These are phyloP conservation scores for Juglanconis sp. DNA, from an alignment of 2,329 filamentous ascomycete species.

Conservation along the genomic window DNA sequence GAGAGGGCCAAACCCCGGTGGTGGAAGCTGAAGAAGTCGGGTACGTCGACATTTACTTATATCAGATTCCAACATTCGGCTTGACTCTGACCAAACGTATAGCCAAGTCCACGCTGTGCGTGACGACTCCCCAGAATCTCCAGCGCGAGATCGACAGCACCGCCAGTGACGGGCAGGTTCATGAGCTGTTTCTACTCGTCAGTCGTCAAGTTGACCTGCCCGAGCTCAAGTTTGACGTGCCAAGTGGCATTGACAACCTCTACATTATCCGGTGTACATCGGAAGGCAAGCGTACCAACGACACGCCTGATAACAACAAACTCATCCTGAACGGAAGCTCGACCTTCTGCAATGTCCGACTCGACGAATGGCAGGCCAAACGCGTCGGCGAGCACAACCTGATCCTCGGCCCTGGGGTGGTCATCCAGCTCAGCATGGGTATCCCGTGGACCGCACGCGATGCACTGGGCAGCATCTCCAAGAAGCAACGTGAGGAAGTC, in stretches of 20 bases:
- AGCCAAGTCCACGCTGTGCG: slow-evolving; percentile 17
- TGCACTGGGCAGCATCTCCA: slow-evolving; percentile 15
- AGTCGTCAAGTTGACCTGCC: slow-evolving; percentile 16
- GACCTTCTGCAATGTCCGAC: slow-evolving; percentile 14
- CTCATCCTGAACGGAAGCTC: slow-evolving; percentile 16
- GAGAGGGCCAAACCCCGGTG: slow-evolving; percentile 15
- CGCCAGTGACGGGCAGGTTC: slow-evolving; percentile 14
- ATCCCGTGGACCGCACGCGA: slow-evolving; percentile 18
- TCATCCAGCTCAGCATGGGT: slow-evolving; percentile 17
- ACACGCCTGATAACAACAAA: slow-evolving; percentile 6
- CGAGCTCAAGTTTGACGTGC: slow-evolving; percentile 11
- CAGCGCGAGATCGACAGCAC: slow-evolving; percentile 14
- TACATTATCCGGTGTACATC: slow-evolving; percentile 18
- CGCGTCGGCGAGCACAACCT: slow-evolving; percentile 17
- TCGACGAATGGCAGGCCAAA: slow-evolving; percentile 18
- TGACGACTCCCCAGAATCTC: slow-evolving; percentile 12
- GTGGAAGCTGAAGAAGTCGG: slow-evolving; percentile 15
- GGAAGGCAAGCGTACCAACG: neutral
- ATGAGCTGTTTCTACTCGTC: slow-evolving; percentile 18
- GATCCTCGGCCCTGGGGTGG: slow-evolving; percentile 16
- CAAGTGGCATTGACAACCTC: slow-evolving; percentile 12
- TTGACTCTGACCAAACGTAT: too few species aligned
- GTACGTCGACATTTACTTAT: neutral
- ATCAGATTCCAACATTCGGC: too few species aligned
- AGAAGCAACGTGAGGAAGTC: slow-evolving; percentile 17